Conservation (phyloP, 306 rosid genomes). For the Acmispon strigosus region DNA sequence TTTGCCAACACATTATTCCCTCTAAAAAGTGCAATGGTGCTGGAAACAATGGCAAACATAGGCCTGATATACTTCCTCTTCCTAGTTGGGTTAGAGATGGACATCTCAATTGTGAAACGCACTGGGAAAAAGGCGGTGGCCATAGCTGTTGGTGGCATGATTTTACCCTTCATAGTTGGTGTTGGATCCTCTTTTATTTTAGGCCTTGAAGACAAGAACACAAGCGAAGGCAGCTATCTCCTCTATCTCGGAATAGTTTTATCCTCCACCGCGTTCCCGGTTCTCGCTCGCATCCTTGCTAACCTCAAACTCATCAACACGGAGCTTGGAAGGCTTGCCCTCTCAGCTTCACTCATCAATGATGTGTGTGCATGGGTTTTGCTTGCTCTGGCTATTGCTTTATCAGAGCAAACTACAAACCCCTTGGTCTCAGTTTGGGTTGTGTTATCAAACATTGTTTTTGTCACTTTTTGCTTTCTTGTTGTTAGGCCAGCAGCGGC, state of each 20-base stretch:
- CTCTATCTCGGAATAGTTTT: conserved; percentile 71
- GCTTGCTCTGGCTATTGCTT: conserved; percentile 63
- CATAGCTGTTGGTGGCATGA: conserved; percentile 66
- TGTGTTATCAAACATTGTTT: conserved; percentile 47
- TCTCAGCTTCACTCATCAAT: conserved; percentile 61
- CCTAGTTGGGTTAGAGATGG: conserved; percentile 84
- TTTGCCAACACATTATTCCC: conserved; percentile 53
- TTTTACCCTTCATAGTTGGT: conserved; percentile 51
- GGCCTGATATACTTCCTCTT: conserved; percentile 78
- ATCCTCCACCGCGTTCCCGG: conserved; percentile 75
- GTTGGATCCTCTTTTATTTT: conserved; percentile 29
- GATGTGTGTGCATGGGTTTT: conserved; percentile 74
- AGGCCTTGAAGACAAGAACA: not conserved
- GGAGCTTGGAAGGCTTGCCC: conserved; percentile 63
- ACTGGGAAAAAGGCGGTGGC: conserved; percentile 46
- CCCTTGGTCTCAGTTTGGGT: conserved; percentile 52
- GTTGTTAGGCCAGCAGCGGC: conserved; percentile 45
- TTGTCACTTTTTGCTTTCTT: conserved; percentile 39
- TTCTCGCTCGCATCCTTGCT: conserved; percentile 67
- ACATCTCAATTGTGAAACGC: conserved; percentile 48
- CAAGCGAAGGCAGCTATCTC: conserved; percentile 19
- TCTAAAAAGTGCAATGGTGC: conserved; percentile 62
- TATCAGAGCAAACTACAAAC: conserved; percentile 27
- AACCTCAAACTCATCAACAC: conserved; percentile 78
- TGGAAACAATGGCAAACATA: conserved; percentile 77